These are phyloP conservation scores for Passiflora organensis DNA, from an alignment of 345 rosid genomes.

Conservation along the genomic window DNA sequence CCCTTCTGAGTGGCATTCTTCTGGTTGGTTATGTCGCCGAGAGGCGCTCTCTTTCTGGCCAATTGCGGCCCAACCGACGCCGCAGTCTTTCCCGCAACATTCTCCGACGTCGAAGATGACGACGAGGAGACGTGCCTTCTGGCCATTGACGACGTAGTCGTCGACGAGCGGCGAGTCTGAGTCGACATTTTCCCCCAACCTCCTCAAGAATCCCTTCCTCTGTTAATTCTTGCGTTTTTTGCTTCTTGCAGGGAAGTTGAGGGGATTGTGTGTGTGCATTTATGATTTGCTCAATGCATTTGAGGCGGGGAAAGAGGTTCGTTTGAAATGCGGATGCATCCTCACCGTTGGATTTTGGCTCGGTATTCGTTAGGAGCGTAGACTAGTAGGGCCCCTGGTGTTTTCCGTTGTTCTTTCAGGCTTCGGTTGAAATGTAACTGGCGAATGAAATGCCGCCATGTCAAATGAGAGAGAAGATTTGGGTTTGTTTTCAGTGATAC, in stretches of 20 bases:
- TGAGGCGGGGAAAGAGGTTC: constrained; percentile 8
- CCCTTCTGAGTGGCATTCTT: constrained; percentile 31
- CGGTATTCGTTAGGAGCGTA: constrained; percentile 5
- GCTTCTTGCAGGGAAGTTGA: not conserved
- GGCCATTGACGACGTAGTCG: constrained; percentile 45
- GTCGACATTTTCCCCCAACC: constrained; percentile 19
- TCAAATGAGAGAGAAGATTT: not conserved
- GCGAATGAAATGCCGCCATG: constrained; percentile 8
- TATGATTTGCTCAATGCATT: constrained; percentile 3
- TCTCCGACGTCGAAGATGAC: constrained; percentile 32
- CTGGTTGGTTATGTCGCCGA: constrained; percentile 62
- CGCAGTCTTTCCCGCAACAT: constrained; percentile 26
- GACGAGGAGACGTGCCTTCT: constrained; percentile 39
- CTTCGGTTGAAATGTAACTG: not conserved
- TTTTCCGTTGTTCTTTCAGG: not conserved
- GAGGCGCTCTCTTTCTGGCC: constrained; percentile 75
- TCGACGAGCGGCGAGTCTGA: constrained; percentile 36
- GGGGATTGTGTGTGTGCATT: constrained; percentile 5
- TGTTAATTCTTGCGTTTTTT: not conserved
- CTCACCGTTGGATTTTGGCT: constrained; percentile 5
- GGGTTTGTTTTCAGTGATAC: not conserved
- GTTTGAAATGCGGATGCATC: constrained; percentile 5
- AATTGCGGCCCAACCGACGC: constrained; percentile 29
- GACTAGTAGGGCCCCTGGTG: not conserved
- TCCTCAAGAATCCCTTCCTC: not conserved